These are phyloP conservation scores for Monilinia fructigena DNA, from an alignment of 2,329 filamentous ascomycete species.

Conservation along the genomic window DNA sequence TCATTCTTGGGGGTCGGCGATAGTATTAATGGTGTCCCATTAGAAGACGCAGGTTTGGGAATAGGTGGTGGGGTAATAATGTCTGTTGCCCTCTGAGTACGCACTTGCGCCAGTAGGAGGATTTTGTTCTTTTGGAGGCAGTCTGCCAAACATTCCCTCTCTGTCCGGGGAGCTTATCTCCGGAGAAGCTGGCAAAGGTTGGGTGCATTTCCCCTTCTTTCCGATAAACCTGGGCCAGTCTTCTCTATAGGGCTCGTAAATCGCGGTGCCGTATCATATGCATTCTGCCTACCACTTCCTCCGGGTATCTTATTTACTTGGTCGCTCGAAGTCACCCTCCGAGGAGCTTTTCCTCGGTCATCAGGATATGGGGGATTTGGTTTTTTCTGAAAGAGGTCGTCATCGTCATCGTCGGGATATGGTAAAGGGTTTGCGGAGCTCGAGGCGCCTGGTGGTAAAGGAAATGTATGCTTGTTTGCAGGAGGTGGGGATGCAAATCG, in stretches of 20 bases:
- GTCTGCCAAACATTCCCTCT: slow-evolving; percentile 71
- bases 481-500: slow-evolving; percentile 52
- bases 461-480: slow-evolving; percentile 57
- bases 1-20: slow-evolving; percentile 41
- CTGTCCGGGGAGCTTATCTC: slow-evolving; percentile 74
- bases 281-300: slow-evolving; percentile 29
- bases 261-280: slow-evolving; percentile 40
- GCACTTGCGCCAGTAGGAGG: slow-evolving; percentile 25
- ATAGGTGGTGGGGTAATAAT: slow-evolving; percentile 61
- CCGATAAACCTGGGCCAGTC: slow-evolving; percentile 67
- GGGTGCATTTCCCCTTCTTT: slow-evolving; percentile 81
- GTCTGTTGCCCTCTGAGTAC: slow-evolving; percentile 33
- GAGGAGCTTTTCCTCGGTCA: slow-evolving; percentile 32
- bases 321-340: slow-evolving; percentile 28
- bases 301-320: slow-evolving; percentile 29
- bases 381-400: slow-evolving; percentile 41
- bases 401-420: slow-evolving; percentile 68
- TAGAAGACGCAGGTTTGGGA: slow-evolving; percentile 29
- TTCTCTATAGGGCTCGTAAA: slow-evolving; percentile 50
- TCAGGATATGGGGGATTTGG: slow-evolving; percentile 40
- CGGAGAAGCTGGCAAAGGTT: slow-evolving; percentile 78
- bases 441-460: slow-evolving; percentile 65
- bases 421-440: slow-evolving; percentile 67
- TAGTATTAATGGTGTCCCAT: slow-evolving; percentile 31
- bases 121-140: slow-evolving; percentile 42